These are phyloP conservation scores for Cymbopogon flexuosus DNA, from an alignment of 202 grass and related monocot species.

Conservation along the genomic window DNA sequence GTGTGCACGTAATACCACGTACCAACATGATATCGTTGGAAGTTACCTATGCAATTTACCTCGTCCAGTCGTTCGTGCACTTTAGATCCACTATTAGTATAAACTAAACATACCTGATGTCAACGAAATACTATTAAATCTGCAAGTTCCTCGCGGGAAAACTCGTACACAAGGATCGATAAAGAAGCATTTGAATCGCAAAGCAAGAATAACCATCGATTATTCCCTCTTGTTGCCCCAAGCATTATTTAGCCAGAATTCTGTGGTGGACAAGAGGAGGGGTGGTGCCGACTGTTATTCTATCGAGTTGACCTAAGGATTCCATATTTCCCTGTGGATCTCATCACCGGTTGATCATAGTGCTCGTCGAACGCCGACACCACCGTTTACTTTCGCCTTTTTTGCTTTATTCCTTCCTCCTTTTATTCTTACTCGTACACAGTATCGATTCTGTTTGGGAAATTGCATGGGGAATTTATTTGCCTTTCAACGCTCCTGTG, in stretches of 20 bases:
- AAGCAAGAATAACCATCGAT: conserved; percentile 14
- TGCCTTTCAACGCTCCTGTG: conserved; percentile 3
- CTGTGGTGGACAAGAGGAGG: not conserved
- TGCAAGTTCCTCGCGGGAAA: not conserved
- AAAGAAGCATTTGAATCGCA: conserved; percentile 34
- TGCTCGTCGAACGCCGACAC: conserved; percentile 27
- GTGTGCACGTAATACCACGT: not conserved
- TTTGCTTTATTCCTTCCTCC: not conserved
- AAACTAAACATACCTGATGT: not conserved
- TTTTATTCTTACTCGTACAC: not conserved
- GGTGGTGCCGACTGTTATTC: not conserved
- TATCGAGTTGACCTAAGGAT: conserved; percentile 25
- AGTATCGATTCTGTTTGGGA: not conserved
- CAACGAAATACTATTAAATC: conserved; percentile 27
- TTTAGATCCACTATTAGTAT: not conserved
- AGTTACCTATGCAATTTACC: conserved; percentile 10
- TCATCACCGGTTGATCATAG: not conserved
- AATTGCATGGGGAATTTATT: conserved; percentile 12
- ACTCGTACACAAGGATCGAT: not conserved
- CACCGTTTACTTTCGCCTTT: conserved; percentile 26
- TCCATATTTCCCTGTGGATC: conserved; percentile 22
- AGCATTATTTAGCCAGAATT: not conserved
- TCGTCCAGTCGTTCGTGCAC: not conserved
- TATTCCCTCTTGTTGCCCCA: not conserved
- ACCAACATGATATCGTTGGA: not conserved